Conservation (phyloP, 805 yeast species). For the Candida ascalaphidarum region DNA sequence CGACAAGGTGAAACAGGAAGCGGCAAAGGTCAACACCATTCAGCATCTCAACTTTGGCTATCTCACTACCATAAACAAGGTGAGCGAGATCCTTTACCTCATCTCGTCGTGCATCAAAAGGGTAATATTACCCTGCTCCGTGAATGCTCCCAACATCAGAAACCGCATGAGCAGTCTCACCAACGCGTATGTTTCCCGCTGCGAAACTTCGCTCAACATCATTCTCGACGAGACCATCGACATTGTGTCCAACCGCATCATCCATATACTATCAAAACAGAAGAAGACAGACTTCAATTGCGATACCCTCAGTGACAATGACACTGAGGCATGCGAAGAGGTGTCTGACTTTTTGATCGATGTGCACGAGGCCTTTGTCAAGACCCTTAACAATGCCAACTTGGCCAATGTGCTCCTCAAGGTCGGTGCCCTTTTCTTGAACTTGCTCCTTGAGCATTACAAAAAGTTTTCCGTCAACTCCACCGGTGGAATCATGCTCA, state of each 20-base stretch:
- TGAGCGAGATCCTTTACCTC: constrained; percentile 54
- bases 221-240: constrained; percentile 53
- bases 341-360: constrained; percentile 44
- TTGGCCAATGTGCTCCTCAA: constrained; percentile 41
- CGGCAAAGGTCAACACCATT: constrained; percentile 12
- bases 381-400: constrained; percentile 34
- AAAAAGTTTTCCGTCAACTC: constrained; percentile 69
- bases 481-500: constrained; percentile 73
- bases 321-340: constrained; percentile 64
- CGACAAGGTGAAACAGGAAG: constrained; percentile 30
- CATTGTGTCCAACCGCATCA: constrained; percentile 42
- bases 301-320: constrained; percentile 41
- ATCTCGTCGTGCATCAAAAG: constrained; percentile 68
- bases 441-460: constrained; percentile 59
- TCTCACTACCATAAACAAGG: constrained; percentile 40
- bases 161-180: constrained; percentile 53
- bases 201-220: constrained; percentile 59
- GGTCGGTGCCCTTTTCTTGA: constrained; percentile 52
- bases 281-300: constrained; percentile 61
- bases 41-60: constrained; percentile 35
- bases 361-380: constrained; percentile 29
- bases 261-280: constrained; percentile 47
- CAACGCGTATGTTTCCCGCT: constrained; percentile 49
- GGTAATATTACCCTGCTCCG: constrained; percentile 67
- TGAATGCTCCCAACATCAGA: constrained; percentile 47